Conservation (phyloP, 768 basidiomycete genomes). For the Lyophyllum semitale region DNA sequence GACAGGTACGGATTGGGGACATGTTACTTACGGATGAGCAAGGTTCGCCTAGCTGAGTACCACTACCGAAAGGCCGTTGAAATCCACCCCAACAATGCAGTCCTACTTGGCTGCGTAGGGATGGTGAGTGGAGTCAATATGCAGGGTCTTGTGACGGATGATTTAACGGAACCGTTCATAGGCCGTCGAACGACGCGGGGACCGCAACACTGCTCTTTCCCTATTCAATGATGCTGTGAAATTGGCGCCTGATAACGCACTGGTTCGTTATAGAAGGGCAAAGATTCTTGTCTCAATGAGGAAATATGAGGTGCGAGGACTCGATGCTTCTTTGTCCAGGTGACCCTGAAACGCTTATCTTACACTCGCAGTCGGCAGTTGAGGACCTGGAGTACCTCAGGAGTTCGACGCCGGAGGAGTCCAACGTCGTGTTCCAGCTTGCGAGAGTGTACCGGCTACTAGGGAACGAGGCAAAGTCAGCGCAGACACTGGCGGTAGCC, state of each 20-base stretch:
- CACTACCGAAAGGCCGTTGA: slow-evolving; percentile 91
- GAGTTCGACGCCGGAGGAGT: slow-evolving; percentile 88
- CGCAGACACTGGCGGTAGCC: slow-evolving; percentile 84
- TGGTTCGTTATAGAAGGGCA: slow-evolving; percentile 92
- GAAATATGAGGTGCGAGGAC: slow-evolving; percentile 72
- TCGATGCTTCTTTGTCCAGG: not conserved
- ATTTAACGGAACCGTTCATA: slow-evolving; percentile 39
- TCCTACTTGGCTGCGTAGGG: slow-evolving; percentile 94
- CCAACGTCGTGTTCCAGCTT: slow-evolving; percentile 95
- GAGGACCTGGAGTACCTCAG: slow-evolving; percentile 79
- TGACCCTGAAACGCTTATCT: slow-evolving; percentile 12
- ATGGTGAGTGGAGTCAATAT: slow-evolving; percentile 65
- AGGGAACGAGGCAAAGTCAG: slow-evolving; percentile 78
- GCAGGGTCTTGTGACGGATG: slow-evolving; percentile 17
- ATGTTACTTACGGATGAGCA: slow-evolving; percentile 94
- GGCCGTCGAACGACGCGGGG: slow-evolving; percentile 87
- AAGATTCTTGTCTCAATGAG: slow-evolving; percentile 86
- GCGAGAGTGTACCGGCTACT: slow-evolving; percentile 87
- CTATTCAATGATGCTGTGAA: slow-evolving; percentile 82
- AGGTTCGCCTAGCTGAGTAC: slow-evolving; percentile 91
- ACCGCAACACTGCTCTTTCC: slow-evolving; percentile 72
- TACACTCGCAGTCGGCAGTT: slow-evolving; percentile 66
- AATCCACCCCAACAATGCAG: slow-evolving; percentile 93
- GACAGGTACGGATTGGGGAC: slow-evolving; percentile 97
- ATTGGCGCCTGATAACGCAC: slow-evolving; percentile 84